Base-by-base conservation (phyloP, 73 alveolate genomes). In the Symbiodinium natans region DNA sequence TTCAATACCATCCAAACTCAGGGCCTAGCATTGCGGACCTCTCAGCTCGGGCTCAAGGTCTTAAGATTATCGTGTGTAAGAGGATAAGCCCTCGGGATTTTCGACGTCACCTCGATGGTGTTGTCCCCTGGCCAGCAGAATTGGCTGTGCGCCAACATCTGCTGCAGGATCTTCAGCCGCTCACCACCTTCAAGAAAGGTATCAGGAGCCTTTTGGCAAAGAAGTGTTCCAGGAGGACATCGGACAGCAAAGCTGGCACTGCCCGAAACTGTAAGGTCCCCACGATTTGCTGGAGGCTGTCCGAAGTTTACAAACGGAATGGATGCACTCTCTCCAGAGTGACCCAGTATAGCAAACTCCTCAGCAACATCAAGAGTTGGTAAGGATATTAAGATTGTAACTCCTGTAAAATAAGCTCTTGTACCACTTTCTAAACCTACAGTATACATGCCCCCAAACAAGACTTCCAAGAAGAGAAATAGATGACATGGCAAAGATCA, bases 121-220 rank as follows among this genome's bases (percentile, higher is more conserved):
- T 59, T 54, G 84, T 87, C 94, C 36, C 94, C 94, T 7, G 94
- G 85, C 59, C 63, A 87, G 71, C 94, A 87, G 94, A 56, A 87
- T 42, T 87, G 94, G 71, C 84, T 59, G 71, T 59, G 85, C 29
- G 93, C 93, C 82, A 86, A n/a, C 93, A 86, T 86, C 93, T 33
- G 29, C 82, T 86, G 93, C 82, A 86, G 41, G 82, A 86, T 73
- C 82, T 86, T 86, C 38, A 86, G 41, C 39, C 93, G 82, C 54
- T 86, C 93, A 7, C 93, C 93, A 34, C 93, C 93, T 84, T 27
- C 11, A 34, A 23, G 25, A 21, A 74, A 11, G 85, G 9, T 29
- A 68, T 25, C 74, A 54, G 13, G 74, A n/a, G n/a, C n/a, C n/a
- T n/a, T n/a, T n/a, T n/a, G n/a, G n/a, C n/a, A n/a, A n/a, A n/a